Conservation (phyloP, 768 basidiomycete species). For the Auricularia heimuer region DNA sequence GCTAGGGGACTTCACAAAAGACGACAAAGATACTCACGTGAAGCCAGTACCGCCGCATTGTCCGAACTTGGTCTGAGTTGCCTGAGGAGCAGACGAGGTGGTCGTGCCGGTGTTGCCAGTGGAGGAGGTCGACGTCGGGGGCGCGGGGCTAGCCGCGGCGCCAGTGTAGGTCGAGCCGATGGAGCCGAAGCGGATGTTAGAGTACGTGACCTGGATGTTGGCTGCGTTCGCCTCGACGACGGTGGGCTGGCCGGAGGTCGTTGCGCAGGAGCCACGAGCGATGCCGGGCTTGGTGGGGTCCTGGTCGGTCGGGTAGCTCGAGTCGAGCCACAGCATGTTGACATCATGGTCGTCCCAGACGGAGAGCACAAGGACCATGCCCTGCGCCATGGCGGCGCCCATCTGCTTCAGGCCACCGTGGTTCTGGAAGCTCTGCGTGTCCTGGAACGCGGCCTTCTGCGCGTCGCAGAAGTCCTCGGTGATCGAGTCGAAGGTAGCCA, state of each 20-base stretch:
- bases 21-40: constrained; percentile 3
- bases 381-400: constrained; percentile 27
- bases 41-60: constrained; percentile 17
- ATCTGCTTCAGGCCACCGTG: constrained; percentile 32
- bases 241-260: constrained; percentile 34
- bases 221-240: constrained; percentile 32
- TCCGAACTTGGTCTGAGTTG: constrained; percentile 12
- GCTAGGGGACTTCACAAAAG: too few species aligned
- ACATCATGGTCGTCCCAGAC: constrained; percentile 48
- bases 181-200: constrained; percentile 45
- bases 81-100: constrained; percentile 3
- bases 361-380: constrained; percentile 40
- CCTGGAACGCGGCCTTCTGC: constrained; percentile 36
- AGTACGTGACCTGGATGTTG: constrained; percentile 38
- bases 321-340: constrained; percentile 51
- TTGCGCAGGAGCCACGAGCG: constrained; percentile 41
- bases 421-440: constrained; percentile 31
- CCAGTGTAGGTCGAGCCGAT: constrained; percentile 35
- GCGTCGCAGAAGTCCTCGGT: constrained; percentile 37
- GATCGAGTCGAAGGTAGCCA: constrained; percentile 35
- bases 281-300: constrained; percentile 30
- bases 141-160: background rate
- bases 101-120: background rate
- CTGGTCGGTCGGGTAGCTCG: constrained; percentile 31
- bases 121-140: constrained; percentile 8